Percentiles rank a stretch among this genome's conserved stretches.
These are phyloP conservation scores for Penicillium sp. DNA, from an alignment of 2,329 filamentous ascomycete genomes.

Conservation along the genomic window DNA sequence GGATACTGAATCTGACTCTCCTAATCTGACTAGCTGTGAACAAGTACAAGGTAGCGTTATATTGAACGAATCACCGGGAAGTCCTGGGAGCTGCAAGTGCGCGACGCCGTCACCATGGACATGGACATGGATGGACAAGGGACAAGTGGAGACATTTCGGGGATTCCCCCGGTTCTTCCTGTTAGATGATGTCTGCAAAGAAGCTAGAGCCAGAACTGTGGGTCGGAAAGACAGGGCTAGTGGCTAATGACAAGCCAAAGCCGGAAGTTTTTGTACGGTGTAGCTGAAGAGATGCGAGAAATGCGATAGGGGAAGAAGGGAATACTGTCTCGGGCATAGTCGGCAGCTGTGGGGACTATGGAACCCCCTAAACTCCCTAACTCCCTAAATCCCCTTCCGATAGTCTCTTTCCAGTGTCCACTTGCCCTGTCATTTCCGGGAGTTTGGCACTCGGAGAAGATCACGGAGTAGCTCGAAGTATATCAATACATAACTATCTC, in stretches of 20 bases:
- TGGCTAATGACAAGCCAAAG: not conserved
- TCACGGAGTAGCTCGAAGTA: slow-evolving; percentile 8
- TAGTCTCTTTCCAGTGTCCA: slow-evolving; percentile 5
- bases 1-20: not conserved
- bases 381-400: not conserved
- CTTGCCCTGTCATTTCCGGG: slow-evolving; percentile 21
- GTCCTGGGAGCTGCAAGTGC: slow-evolving; percentile 20
- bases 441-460: slow-evolving; percentile 12
- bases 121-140: slow-evolving; percentile 25
- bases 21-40: not conserved
- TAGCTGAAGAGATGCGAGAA: not conserved
- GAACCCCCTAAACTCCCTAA: not conserved
- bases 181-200: not conserved
- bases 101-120: slow-evolving; percentile 23
- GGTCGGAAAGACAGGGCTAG: not conserved
- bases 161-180: not conserved
- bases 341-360: not conserved
- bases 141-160: slow-evolving; percentile 17
- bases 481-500: slow-evolving; percentile 3
- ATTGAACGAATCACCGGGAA: slow-evolving; percentile 17
- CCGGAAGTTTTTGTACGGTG: slow-evolving; percentile 2
- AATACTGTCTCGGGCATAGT: slow-evolving; percentile 15
- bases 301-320: not conserved
- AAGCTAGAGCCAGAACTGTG: not conserved
- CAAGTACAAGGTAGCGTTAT: slow-evolving; percentile 8